phyloP scores from a whole-genome alignment of 78 protist genomes.

The Dictyostelium citrinum region DNA sequence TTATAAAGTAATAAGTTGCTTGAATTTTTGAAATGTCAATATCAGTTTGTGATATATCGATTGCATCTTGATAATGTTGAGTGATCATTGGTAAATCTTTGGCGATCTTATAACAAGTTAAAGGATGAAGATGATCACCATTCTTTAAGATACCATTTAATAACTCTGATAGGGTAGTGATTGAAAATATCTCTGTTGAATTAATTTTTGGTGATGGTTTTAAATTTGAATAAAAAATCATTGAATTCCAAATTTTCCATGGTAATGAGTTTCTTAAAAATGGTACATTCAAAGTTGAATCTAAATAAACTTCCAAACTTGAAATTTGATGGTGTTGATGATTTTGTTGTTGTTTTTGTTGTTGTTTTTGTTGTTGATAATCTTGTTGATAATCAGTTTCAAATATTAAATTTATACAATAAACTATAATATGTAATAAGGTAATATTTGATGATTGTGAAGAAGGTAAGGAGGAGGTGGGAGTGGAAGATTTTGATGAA shows the following conservation, averaged over 20 bases:
- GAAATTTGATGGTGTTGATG: neutral
- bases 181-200: conserved; percentile 5
- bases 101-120: neutral
- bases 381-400: neutral
- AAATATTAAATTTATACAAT: neutral
- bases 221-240: conserved; percentile 5
- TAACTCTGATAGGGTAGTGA: neutral
- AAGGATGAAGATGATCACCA: neutral
- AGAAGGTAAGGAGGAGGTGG: neutral
- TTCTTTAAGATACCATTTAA: neutral
- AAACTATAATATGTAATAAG: neutral
- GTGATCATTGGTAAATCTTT: neutral
- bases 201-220: neutral
- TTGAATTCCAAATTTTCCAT: conserved; percentile 25
- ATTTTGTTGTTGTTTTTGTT: neutral
- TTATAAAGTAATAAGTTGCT: neutral
- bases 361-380: neutral
- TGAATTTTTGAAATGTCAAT: conserved; percentile 2
- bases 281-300: neutral
- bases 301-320: neutral
- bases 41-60: neutral
- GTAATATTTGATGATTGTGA: neutral
- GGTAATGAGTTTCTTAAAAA: neutral
- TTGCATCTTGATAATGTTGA: neutral
- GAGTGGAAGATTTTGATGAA: neutral